Conservation (phyloP, 257 asterid species). For the Henckelia pumila region DNA sequence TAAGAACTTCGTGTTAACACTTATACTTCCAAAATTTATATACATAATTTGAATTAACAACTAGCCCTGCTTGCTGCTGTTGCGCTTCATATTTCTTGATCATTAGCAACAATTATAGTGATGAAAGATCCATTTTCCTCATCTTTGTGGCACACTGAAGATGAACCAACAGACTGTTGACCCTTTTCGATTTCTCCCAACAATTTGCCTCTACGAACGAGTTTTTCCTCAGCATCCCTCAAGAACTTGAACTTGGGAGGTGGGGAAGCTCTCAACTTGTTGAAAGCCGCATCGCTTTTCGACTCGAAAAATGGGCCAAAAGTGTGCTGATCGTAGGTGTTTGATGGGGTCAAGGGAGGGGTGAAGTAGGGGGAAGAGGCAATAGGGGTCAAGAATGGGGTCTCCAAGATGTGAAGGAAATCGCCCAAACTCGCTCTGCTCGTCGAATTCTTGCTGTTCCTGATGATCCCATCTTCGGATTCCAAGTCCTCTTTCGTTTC, state of each 20-base stretch:
- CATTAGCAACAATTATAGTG: not conserved
- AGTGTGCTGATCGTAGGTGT: not conserved
- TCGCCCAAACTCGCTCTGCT: slow-evolving; percentile 43
- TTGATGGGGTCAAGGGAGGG: slow-evolving; percentile 59
- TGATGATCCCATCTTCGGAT: slow-evolving; percentile 49
- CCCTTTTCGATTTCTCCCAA: slow-evolving; percentile 18
- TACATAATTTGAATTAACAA: not conserved
- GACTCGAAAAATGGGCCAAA: slow-evolving; percentile 37
- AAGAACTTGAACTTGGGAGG: slow-evolving; percentile 71
- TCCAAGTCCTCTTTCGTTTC: slow-evolving; percentile 79
- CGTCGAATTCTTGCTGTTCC: slow-evolving; percentile 37
- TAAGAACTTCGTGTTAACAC: not conserved
- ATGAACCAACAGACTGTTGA: not conserved
- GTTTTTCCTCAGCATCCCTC: slow-evolving; percentile 75
- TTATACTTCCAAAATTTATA: not conserved
- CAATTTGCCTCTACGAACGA: slow-evolving; percentile 27
- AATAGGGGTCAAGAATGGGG: slow-evolving; percentile 64
- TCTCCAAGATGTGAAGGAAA: slow-evolving; percentile 43
- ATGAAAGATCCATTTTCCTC: not conserved
- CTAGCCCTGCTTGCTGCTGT: not conserved
- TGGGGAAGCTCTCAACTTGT: slow-evolving; percentile 51
- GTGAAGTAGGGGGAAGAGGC: slow-evolving; percentile 64
- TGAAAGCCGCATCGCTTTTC: slow-evolving; percentile 43
- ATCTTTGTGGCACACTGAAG: not conserved
- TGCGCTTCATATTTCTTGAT: not conserved